These are phyloP conservation scores for Yamadazyma sp. DNA, from an alignment of 805 yeast species.

Conservation along the genomic window DNA sequence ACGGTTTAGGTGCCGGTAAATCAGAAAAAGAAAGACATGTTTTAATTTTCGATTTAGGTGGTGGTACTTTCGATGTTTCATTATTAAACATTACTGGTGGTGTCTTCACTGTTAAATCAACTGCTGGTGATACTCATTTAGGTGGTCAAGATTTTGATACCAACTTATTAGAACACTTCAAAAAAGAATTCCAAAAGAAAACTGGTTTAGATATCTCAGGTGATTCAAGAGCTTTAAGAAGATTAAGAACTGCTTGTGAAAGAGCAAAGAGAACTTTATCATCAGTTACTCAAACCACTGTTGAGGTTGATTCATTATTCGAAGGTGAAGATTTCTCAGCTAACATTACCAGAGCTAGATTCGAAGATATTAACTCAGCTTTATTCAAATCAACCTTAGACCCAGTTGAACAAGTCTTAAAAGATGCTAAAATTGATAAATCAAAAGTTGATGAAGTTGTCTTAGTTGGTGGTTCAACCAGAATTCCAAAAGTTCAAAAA, in stretches of 20 bases:
- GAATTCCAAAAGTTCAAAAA: constrained; percentile 51
- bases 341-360: constrained; percentile 49
- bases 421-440: constrained; percentile 44
- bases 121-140: constrained; percentile 56
- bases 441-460: constrained; percentile 45
- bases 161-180: constrained; percentile 47
- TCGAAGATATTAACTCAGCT: constrained; percentile 49
- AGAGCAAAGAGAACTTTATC: constrained; percentile 51
- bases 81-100: constrained; percentile 90
- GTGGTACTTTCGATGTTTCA: constrained; percentile 98
- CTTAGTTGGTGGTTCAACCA: constrained; percentile 51
- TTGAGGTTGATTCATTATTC: constrained; percentile 48
- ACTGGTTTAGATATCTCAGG: constrained; percentile 45
- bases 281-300: constrained; percentile 48
- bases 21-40: constrained; percentile 61
- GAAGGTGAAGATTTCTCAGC: constrained; percentile 51
- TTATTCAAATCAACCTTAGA: constrained; percentile 49
- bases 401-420: constrained; percentile 49
- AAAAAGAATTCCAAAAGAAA: constrained; percentile 45
- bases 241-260: constrained; percentile 52
- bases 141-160: constrained; percentile 54
- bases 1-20: constrained; percentile 82
- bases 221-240: constrained; percentile 49
- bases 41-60: constrained; percentile 92
- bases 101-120: constrained; percentile 94